Base-by-base conservation (phyloP, 2,329 filamentous ascomycete genomes). In the Elsinoe perseae region DNA sequence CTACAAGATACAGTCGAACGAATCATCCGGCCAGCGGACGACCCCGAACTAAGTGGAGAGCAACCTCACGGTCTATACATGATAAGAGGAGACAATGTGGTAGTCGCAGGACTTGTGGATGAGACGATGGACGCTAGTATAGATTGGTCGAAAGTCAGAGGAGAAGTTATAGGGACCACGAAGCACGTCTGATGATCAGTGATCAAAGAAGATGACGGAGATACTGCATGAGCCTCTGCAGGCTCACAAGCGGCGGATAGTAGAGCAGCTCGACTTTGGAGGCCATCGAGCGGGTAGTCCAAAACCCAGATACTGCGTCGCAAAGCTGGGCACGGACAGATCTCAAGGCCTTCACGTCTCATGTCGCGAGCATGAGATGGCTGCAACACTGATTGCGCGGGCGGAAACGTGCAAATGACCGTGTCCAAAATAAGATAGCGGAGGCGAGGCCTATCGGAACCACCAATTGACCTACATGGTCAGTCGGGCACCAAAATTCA, bases 71-170 rank as follows among this genome's bases (percentile, higher is more conserved):
- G 93, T 1, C 74, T 97, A 4, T 97, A 96, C 70, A 80, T 98
- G 57, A 87, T 98, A 57, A 82, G 93, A 59, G 93, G 93, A 54
- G 93, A 98, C 70, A 96, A 95, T 67, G 92, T 98, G 48, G 91
- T 90, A 60, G 79, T 95, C 14, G 87, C 93, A 57, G 93, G 93
- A 1, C 76, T 95, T 57, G 85, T 98, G 28, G 90, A 98, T 70
- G 91, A 95, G 72, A 80, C 87, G 64, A 76, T 97, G 58, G 93
- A 98, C 73, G 80, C 79, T 36, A 90, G 86, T 64, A 97, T 98
- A 68, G 85, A 96, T 73, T 98, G 93, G 93, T 79, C 80, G 18
- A 85, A 95, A 70, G 93, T 98, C 36, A 86, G 87, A 68, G 92
- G 92, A 3, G 83, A 85, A 58, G 83, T 86, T 27, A 86, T 97